Conservation (phyloP, 106 monocot species). For the Apostasia shenzhenica region DNA sequence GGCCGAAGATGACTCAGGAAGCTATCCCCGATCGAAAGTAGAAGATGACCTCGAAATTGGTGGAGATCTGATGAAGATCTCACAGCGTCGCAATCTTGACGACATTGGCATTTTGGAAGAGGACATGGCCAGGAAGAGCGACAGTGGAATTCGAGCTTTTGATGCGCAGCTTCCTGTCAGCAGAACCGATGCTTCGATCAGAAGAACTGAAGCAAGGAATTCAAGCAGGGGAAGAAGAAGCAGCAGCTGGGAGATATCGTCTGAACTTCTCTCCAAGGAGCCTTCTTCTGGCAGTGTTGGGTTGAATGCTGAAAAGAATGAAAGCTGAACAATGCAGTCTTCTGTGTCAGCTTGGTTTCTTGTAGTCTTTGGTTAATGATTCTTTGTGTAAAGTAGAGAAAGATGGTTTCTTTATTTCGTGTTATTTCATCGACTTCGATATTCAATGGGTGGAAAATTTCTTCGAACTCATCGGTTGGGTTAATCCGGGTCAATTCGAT, state of each 20-base stretch:
- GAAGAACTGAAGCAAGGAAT: conserved; percentile 23
- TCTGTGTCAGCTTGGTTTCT: too few relatives aligned
- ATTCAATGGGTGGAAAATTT: too few relatives aligned
- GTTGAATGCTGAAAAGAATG: not conserved
- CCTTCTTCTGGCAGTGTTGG: not conserved
- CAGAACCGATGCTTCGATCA: conserved; percentile 3
- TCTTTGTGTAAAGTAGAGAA: too few relatives aligned
- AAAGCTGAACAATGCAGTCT: not conserved
- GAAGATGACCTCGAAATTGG: conserved; percentile 94
- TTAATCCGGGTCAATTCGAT: too few relatives aligned
- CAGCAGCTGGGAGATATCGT: conserved; percentile 39
- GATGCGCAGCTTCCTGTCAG: conserved; percentile 4
- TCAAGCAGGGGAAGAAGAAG: conserved; percentile 39
- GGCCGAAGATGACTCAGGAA: conserved; percentile 39
- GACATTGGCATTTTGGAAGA: conserved; percentile 27
- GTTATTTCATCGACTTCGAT: too few relatives aligned
- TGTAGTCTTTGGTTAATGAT: too few relatives aligned
- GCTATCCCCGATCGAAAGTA: conserved; percentile 66
- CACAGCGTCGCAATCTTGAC: conserved; percentile 44
- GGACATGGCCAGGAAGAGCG: conserved; percentile 29
- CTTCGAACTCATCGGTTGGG: too few relatives aligned
- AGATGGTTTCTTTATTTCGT: too few relatives aligned
- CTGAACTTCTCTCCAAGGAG: conserved; percentile 19
- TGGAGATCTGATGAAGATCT: conserved; percentile 71
- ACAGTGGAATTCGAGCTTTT: conserved; percentile 10